A percentile compares a stretch with the other conserved stretches of the same genome.
Evolutionary conservation across 2,329 filamentous ascomycete genomes (phyloP).

Genomic region (Apiospora marii): DNA sequence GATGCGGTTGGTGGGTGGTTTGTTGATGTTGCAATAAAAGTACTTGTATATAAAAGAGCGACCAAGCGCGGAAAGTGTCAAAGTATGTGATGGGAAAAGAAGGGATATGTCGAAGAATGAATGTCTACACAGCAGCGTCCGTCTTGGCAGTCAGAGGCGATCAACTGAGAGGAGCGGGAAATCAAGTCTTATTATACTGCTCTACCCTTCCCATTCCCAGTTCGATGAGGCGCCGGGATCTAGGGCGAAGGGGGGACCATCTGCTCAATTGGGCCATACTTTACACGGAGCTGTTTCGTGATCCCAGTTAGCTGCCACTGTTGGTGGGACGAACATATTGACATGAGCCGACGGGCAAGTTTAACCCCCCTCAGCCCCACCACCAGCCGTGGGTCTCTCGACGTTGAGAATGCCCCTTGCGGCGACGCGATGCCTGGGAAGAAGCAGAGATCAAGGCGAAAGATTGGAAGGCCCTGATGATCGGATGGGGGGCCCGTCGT

Average conservation of each 20-base stretch:
- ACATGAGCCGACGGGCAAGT: slow-evolving; percentile 19
- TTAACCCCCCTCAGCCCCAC: not conserved
- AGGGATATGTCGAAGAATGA: slow-evolving; percentile 18
- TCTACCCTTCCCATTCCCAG: not conserved
- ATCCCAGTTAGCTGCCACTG: slow-evolving; percentile 19
- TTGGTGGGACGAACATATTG: slow-evolving; percentile 18
- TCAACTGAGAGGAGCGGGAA: not conserved
- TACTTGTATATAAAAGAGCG: not conserved
- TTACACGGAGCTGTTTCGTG: slow-evolving; percentile 20
- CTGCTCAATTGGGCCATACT: not conserved
- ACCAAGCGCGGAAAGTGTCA: not conserved
- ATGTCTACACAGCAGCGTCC: slow-evolving; percentile 19
- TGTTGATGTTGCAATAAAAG: not conserved
- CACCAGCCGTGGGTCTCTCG: not conserved
- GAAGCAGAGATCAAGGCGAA: not conserved
- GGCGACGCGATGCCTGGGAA: not conserved
- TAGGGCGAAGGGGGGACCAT: not conserved
- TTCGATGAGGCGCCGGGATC: not conserved
- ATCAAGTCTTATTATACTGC: not conserved
- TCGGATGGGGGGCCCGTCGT: not conserved
- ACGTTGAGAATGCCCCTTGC: not conserved
- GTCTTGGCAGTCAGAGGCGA: slow-evolving; percentile 2
- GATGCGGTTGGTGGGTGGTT: not conserved
- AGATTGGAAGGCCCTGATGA: not conserved
- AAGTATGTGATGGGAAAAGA: slow-evolving; percentile 13